Base-by-base conservation (phyloP, 2,329 filamentous ascomycete species). In the Ceratocystis alfenasii region DNA sequence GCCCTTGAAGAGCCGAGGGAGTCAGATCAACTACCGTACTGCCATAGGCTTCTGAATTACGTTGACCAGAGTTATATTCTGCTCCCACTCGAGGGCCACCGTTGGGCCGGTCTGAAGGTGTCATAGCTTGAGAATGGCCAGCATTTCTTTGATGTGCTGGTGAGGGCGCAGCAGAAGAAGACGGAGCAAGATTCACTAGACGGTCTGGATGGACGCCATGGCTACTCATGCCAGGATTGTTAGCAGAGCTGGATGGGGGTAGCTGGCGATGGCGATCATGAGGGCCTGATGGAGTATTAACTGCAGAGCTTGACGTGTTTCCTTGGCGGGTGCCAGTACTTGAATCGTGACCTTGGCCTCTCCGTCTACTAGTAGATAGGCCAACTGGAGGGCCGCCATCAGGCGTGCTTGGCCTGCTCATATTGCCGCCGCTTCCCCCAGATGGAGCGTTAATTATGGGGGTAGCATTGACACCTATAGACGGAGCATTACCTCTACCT, bases 151-250 rank as follows among this genome's bases (percentile, higher is more conserved):
- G 55, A 4, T 65, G 44, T 8, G 30, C 41, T 22, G 64, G 55
- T 17, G 64, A 45, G 5, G 53, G 64, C 2, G 33, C 64, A 22
- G 55, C 5, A 5, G 64, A 45, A 22, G 55, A 57, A 8, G 64
- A 45, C 17, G 55, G 64, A 6, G 33, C 44, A 8, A 68, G 53
- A 41, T 65, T 50, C 15, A 59, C 22, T 3, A 66, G 45, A 28
- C 66, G 63, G 20, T 68, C 66, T 12, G 66, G 66, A 62, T 68
- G 66, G 25, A 68, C 53, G 25, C 62, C 48, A 45, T 64, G 45
- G 30, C 25, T 28, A 7, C 33, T 44, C 15, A 28, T 30, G 17
- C 50, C 41, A 10, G 44, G 10, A 36, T 41, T 30, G 28, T 64
- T 66, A 28, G 17, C 53, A n/a, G 64, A 45, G 20, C 63, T 61